phyloP scores from a whole-genome alignment of 139 green algal genomes.

The Chlamydomonas schloesseri region DNA sequence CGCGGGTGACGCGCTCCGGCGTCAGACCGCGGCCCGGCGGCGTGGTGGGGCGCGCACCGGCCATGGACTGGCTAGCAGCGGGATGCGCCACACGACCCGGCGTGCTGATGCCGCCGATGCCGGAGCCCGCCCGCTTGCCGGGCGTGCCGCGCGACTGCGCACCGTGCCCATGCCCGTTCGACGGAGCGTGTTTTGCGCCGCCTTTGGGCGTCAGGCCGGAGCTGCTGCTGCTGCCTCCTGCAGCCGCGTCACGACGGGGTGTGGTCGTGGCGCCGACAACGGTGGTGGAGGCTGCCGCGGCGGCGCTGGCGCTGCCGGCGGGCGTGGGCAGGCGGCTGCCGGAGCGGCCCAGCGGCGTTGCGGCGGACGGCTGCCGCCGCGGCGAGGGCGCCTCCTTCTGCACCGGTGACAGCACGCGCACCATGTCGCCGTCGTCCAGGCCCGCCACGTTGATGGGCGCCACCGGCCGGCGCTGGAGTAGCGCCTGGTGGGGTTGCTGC shows the following conservation, averaged over 20 bases:
- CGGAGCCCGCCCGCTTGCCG: not conserved
- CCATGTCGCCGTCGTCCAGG: too few species aligned
- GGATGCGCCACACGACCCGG: not conserved
- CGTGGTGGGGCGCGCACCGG: too few species aligned
- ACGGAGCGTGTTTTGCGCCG: too few species aligned
- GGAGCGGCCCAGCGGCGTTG: too few species aligned
- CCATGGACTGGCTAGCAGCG: not conserved
- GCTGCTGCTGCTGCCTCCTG: not conserved
- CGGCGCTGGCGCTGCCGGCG: too few species aligned
- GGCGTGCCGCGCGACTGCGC: not conserved
- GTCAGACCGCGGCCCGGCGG: not conserved
- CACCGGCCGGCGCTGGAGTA: not conserved
- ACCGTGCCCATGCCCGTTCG: not conserved
- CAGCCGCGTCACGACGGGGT: not conserved
- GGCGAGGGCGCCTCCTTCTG: not conserved
- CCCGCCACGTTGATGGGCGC: too few species aligned
- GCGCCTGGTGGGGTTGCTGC: too few species aligned
- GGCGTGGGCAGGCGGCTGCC: not conserved
- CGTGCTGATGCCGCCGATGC: not conserved
- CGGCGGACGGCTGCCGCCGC: not conserved
- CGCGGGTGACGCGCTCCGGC: not conserved
- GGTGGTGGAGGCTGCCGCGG: not conserved
- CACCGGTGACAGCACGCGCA: slow-evolving; percentile 12
- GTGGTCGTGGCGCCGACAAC: not conserved
- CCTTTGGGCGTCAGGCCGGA: too few species aligned